phyloP scores from a whole-genome alignment of 306 rosid genomes.

The Castanospermum australe region DNA sequence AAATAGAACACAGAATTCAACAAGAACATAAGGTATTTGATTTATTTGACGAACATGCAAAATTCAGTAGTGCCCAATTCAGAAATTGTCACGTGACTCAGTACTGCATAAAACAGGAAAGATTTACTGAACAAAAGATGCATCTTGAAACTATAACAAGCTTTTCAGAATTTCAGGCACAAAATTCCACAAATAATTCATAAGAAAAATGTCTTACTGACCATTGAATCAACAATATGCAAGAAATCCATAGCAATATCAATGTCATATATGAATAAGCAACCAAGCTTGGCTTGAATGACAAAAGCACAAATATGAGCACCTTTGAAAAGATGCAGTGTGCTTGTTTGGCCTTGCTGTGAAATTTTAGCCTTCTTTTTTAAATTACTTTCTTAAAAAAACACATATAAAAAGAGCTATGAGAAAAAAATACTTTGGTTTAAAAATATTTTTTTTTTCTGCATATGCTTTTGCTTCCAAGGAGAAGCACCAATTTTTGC shows the following conservation, averaged over 20 bases:
- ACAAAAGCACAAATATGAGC: background rate
- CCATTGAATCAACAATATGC: background rate
- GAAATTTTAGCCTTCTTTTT: background rate
- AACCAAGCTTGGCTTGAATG: background rate
- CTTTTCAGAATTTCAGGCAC: background rate
- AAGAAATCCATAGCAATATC: background rate
- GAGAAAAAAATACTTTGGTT: slow-evolving; percentile 4
- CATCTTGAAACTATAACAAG: background rate
- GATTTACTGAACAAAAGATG: slow-evolving; percentile 11
- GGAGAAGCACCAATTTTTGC: background rate
- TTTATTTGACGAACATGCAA: slow-evolving; percentile 1
- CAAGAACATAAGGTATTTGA: background rate
- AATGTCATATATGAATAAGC: background rate
- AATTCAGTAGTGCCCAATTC: background rate
- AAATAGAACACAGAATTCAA: slow-evolving; percentile 13
- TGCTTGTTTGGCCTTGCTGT: background rate
- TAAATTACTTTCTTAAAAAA: background rate
- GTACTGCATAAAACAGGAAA: background rate
- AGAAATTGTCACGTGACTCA: background rate
- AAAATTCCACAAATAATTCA: background rate
- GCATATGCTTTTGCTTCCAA: background rate
- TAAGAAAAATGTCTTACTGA: background rate
- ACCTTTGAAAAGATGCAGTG: background rate
- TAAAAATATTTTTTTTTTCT: background rate
- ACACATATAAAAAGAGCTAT: background rate